Conservation (phyloP, 176 grass and related monocot species). For the Oropetium thomaeum region DNA sequence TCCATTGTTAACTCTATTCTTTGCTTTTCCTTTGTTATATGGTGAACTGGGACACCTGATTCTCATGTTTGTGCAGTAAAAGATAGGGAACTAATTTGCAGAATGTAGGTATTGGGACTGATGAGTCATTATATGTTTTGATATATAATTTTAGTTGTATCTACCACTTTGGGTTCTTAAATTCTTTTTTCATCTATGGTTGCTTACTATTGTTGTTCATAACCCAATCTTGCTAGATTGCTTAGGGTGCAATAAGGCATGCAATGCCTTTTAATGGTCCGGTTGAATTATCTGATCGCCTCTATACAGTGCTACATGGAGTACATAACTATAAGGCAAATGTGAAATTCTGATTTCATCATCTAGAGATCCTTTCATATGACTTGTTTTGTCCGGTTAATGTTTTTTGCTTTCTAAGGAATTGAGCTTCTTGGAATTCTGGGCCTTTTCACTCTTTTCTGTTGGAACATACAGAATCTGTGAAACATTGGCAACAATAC, state of each 20-base stretch:
- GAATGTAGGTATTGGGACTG: background rate
- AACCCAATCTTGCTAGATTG: background rate
- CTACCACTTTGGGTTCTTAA: background rate
- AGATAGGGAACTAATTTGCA: background rate
- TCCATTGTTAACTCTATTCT: background rate
- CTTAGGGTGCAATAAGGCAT: background rate
- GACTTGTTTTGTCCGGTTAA: background rate
- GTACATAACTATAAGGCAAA: background rate
- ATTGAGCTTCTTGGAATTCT: background rate
- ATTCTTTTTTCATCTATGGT: no score
- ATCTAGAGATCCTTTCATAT: constrained; percentile 18
- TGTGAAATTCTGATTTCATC: background rate
- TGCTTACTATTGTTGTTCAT: background rate
- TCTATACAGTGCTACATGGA: background rate
- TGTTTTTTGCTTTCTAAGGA: background rate
- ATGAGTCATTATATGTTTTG: background rate
- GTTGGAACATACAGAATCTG: constrained; percentile 22
- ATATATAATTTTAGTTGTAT: background rate
- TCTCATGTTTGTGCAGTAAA: background rate
- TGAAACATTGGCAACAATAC: background rate
- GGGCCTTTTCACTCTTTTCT: constrained; percentile 2
- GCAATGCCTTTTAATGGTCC: background rate
- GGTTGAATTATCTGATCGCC: background rate
- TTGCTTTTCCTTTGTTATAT: background rate
- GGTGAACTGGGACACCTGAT: background rate